phyloP scores from a whole-genome alignment of 1,284 basidiomycete genomes.

The Fomitopsis palustris region DNA sequence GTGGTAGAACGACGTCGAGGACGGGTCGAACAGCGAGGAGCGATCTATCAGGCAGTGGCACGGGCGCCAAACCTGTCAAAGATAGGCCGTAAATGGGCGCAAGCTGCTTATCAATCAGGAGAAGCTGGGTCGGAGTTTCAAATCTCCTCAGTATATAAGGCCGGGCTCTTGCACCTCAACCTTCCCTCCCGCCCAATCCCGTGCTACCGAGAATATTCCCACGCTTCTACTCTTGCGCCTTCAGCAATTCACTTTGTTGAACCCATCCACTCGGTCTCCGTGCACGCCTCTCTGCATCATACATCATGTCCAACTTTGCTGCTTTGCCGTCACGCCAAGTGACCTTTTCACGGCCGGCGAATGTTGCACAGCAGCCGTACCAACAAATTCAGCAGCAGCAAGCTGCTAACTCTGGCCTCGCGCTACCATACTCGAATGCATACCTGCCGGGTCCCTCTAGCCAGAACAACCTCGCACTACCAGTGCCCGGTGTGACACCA shows the following conservation, averaged over 20 bases:
- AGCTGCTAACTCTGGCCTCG: conserved; percentile 35
- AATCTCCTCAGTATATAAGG: conserved; percentile 29
- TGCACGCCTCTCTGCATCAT: neutral
- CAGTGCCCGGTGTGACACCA: conserved; percentile 17
- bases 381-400: conserved; percentile 34
- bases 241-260: conserved; percentile 12
- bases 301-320: conserved; percentile 54
- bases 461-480: conserved; percentile 39
- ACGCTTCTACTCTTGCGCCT: conserved; percentile 20
- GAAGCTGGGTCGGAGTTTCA: conserved; percentile 29
- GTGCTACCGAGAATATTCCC: conserved; percentile 23
- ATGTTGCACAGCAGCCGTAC: conserved; percentile 36
- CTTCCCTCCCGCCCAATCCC: conserved; percentile 13
- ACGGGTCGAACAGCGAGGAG: neutral
- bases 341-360: conserved; percentile 64
- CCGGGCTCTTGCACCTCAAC: conserved; percentile 13
- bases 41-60: neutral
- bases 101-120: conserved; percentile 14
- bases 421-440: conserved; percentile 47
- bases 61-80: neutral
- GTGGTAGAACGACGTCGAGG: neutral
- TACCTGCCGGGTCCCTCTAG: conserved; percentile 32
- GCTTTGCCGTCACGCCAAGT: conserved; percentile 71
- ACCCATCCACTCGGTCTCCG: neutral
- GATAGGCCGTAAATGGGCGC: neutral